phyloP scores from a whole-genome alignment of 2,329 filamentous ascomycete species.

The Pyricularia grisea region DNA sequence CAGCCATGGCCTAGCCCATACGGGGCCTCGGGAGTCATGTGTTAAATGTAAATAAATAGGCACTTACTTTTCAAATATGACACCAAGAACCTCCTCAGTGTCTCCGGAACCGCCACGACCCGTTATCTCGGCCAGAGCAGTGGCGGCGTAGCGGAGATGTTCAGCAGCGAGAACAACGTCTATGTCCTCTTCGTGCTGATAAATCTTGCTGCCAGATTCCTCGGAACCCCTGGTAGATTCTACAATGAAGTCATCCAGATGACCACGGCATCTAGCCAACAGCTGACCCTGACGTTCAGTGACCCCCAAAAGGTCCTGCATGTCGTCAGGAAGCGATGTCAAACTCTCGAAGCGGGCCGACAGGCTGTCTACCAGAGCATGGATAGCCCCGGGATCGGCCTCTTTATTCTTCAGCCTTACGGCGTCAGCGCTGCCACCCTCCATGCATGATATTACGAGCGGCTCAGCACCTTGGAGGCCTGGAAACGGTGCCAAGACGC shows the following conservation, averaged over 20 bases:
- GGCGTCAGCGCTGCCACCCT: conserved; percentile 21
- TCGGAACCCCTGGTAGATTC: conserved; percentile 29
- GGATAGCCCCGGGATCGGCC: conserved; percentile 54
- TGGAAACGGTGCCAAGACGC: conserved; percentile 23
- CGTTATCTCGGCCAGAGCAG: conserved; percentile 76
- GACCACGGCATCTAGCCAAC: conserved; percentile 59
- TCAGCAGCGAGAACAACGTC: conserved; percentile 91
- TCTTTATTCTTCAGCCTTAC: neutral
- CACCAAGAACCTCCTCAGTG: conserved; percentile 89
- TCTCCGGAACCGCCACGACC: conserved; percentile 78
- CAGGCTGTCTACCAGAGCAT: conserved; percentile 57
- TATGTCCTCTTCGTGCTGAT: neutral
- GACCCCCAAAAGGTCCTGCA: conserved; percentile 80
- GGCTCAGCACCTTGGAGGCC: conserved; percentile 25
- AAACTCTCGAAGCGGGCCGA: conserved; percentile 59
- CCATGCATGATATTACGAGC: conserved; percentile 64
- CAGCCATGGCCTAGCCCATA: neutral
- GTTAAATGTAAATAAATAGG: neutral
- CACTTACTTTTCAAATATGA: conserved; percentile 93
- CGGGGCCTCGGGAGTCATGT: neutral
- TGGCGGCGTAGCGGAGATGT: conserved; percentile 71
- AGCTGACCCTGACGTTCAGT: conserved; percentile 83
- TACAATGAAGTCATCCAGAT: conserved; percentile 64
- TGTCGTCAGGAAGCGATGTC: conserved; percentile 60
- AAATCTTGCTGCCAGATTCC: conserved; percentile 33